phyloP scores from a whole-genome alignment of 768 basidiomycete species.

The Glaciozyma martinii region DNA sequence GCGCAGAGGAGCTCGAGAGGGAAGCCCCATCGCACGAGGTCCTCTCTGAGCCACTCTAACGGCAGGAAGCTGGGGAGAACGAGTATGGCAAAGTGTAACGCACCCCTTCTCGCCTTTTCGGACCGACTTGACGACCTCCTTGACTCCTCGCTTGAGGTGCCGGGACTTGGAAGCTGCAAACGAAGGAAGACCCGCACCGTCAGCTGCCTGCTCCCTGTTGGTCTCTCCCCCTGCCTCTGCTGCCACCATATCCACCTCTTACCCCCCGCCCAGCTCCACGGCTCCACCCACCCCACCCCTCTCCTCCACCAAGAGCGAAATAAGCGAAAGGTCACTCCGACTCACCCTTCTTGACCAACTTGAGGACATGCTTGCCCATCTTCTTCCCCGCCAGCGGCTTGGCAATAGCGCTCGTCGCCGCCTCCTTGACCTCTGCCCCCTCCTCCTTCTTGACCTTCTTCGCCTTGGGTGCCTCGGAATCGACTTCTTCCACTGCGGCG shows the following conservation, averaged over 20 bases:
- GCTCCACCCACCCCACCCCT: neutral
- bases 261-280: neutral
- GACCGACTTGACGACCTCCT: constrained; percentile 95
- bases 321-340: too few species aligned
- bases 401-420: constrained; percentile 89
- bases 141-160: constrained; percentile 94
- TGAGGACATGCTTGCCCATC: constrained; percentile 85
- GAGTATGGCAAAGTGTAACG: too few species aligned
- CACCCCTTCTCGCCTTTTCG: constrained; percentile 96
- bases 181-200: neutral
- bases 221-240: neutral
- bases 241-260: neutral
- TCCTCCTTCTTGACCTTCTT: neutral
- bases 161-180: constrained; percentile 75
- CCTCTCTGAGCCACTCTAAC: neutral
- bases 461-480: neutral
- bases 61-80: neutral
- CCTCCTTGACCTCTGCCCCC: constrained; percentile 50
- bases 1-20: neutral
- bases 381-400: constrained; percentile 89
- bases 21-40: neutral
- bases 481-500: neutral
- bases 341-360: constrained; percentile 79
- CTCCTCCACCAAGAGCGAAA: neutral
- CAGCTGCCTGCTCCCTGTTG: neutral